Conservation (phyloP, 805 yeast genomes). For the Tetrapisispora pingtungensis region DNA sequence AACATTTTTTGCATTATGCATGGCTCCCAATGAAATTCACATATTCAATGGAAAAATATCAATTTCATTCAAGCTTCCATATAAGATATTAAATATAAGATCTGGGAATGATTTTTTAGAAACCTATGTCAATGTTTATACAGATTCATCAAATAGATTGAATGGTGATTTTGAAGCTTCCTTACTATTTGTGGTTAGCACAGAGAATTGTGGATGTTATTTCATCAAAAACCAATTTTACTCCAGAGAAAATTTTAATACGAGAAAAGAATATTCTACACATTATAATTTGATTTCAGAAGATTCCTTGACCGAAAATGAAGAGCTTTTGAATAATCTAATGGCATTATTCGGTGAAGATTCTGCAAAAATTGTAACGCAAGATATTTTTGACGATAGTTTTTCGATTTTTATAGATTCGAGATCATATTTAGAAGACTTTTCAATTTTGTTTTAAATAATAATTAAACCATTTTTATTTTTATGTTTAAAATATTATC, state of each 20-base stretch:
- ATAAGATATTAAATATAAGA: slow-evolving; percentile 6
- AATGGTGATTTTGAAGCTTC: background rate
- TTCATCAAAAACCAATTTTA: background rate
- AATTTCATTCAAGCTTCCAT: slow-evolving; percentile 8
- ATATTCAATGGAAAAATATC: slow-evolving; percentile 4
- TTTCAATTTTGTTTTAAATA: too few relatives aligned
- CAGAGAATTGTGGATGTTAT: slow-evolving; percentile 7
- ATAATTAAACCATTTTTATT: too few relatives aligned
- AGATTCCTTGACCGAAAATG: background rate
- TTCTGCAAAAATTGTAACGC: too few relatives aligned
- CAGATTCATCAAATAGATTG: background rate
- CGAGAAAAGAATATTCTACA: background rate
- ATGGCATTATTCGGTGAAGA: too few relatives aligned
- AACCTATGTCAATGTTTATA: background rate
- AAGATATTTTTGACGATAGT: too few relatives aligned
- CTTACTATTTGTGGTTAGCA: slow-evolving; percentile 5
- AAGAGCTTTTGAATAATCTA: background rate
- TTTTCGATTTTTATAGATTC: too few relatives aligned
- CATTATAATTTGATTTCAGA: background rate
- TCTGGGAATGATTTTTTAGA: background rate
- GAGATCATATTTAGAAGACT: too few relatives aligned
- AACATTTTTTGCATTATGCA: slow-evolving; percentile 6
- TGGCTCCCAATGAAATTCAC: slow-evolving; percentile 2
- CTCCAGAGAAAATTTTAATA: too few relatives aligned
- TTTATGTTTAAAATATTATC: too few relatives aligned